Evolutionary conservation across 345 rosid genomes (phyloP), one percentile per base, ranked within the genome.

Genomic region (Arabidopsis suecica): DNA sequence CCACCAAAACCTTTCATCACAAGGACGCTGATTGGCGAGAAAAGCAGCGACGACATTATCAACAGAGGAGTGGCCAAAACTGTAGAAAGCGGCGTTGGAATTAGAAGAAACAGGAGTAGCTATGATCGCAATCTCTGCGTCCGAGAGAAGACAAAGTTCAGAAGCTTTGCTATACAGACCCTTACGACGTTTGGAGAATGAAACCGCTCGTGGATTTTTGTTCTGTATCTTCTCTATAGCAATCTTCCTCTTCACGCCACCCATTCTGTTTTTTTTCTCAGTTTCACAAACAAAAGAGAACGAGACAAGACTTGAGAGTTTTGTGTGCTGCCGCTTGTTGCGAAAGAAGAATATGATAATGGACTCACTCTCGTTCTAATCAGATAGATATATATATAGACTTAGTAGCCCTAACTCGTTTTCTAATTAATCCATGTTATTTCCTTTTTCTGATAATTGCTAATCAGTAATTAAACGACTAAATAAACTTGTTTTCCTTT

Each of bases 81-180:
- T 42, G 74, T 44, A 55, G 47, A 78, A 67, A 7, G 69, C 53
- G 0, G 4, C 65, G 13, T 50, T 22, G n/a, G 81, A 71, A 1
- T 57, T 34, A 5, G 63, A 18, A 50, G 68, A 78, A 1, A 48
- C 14, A 1, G 78, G 70, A 53, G 74, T 51, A 0, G 41, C 37
- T 42, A 68, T 18, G 5, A 78, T 28, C 7, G 74, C 74, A 2
- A 55, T 58, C 16, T 72, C 45, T 0, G 65, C 57, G 2, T 37
- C 44, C 18, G 77, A 72, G n/a, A 66, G 59, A 42, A 53, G 57
- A 51, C 74, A 78, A n/a, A 78, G 74, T 45, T 72, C 20, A 0
- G 69, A 12, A 3, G 78, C 9, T 73, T 78, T 78, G 4, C 44
- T 65, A 65, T 7, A 78, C 11, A 78, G 72, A 65, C 77, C 81